Base-by-base conservation (phyloP, 768 basidiomycete genomes). In the Suillus subaureus region DNA sequence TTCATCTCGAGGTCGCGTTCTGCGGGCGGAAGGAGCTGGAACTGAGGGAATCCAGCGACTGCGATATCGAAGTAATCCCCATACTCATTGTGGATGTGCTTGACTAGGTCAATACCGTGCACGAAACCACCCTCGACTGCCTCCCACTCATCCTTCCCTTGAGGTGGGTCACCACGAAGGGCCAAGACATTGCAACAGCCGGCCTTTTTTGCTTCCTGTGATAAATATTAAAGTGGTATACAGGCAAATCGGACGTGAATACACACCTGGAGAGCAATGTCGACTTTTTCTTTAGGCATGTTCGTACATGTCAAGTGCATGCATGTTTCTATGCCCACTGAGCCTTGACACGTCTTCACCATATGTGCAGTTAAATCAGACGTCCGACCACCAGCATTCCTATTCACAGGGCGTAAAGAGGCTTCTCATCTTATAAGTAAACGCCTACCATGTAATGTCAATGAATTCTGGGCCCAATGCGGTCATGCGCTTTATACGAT, bases 261-360 rank as follows among this genome's bases (percentile, higher is more conserved):
- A 81, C 92, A 70, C 72, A 98, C 97, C 75, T 84, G 79, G 54
- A 99, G 80, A 39, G 97, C 96, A 71, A 90, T 87, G 79, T 97
- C 96, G 26, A 99, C 91, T 75, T 99, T 98, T 76, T 93, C 90
- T 73, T 85, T 84, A n/a, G 95, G 94, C 95, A 99, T 97, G 79
- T 97, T 97, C 60, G 97, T 99, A 75, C 97, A 99, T 54, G 97
- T 99, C 70, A 99, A 79, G 79, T 99, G 97, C 94, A 99, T 95
- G 80, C 96, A 98, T 35, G 96, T 97, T 79, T 99, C 96, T 28
- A 99, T 84, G 0, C 96, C 97, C 77, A 99, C 93, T 45, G 93
- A 79, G 56, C 92, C 84, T 79, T 98, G 96, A 75, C 96, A 97
- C 49, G 92, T 94, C 79, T 95, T 95, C 67, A 97, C 94, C 82